Evolutionary conservation across 148 eudicot genomes (phyloP), one percentile per base, ranked within the genome.

Genomic region (Amaranthus cruentus): DNA sequence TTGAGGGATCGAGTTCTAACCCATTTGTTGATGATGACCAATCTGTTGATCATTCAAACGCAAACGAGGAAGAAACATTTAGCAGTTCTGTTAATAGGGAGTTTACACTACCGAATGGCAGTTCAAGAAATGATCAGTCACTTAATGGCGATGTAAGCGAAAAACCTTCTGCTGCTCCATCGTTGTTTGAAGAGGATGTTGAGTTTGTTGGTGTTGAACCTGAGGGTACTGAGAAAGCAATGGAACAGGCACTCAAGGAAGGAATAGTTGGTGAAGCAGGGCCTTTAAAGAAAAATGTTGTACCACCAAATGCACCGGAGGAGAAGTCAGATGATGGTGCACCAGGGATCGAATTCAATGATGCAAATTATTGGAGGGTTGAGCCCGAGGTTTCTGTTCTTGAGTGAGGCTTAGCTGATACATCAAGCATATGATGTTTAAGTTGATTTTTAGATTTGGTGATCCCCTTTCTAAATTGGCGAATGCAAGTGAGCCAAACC

Each of bases 191-290:
- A 76, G 98, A 94, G 74, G 98, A 94, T 78, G 97, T 94, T 18
- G 97, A 94, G 82, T 94, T 91, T 84, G 98, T 94, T 18, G 98
- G 98, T 59, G 97, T 94, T 83, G 98, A 94, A 82, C 73, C 83
- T 28, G 97, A 91, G 73, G 98, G 98, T 14, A 87, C 97, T 0
- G 97, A 94, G 76, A 91, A 89, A 76, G 98, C 98, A 52, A 94
- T 94, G 97, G 97, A 91, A 3, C 95, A 91, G 62, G 97, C 98
- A 76, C 70, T 94, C 57, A 91, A 94, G 78, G 98, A 94, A 83
- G 98, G 98, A 12, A 94, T 89, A 76, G 98, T 94, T 38, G 98
- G 98, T 53, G 98, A 94, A 86, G 98, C 98, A 0, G 97, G 96
- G 46, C 93, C 97, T 4, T 65, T 94, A 81, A 94, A 89, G 82